These are phyloP conservation scores for Crithidia sp. DNA, from an alignment of 208 protist genomes.

Conservation along the genomic window DNA sequence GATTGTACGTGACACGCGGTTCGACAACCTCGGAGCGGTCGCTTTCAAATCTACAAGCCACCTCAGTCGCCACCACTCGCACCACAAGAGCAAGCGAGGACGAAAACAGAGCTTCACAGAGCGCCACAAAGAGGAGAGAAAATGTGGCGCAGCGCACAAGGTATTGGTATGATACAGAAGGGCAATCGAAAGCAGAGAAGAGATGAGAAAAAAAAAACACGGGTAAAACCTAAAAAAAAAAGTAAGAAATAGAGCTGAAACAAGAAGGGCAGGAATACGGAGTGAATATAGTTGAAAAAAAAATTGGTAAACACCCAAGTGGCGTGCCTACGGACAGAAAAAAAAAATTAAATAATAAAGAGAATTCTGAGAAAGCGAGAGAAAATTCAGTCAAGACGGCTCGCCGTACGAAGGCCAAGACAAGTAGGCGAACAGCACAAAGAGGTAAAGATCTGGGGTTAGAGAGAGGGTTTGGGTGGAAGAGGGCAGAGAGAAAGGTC, in stretches of 20 bases:
- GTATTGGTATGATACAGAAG: neutral
- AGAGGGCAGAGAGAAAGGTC: too few relatives aligned
- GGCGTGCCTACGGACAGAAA: neutral
- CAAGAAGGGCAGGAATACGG: neutral
- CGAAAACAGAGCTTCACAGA: too few relatives aligned
- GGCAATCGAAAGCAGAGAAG: neutral
- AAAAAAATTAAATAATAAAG: conserved; percentile 3
- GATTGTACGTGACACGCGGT: too few relatives aligned
- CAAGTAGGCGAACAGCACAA: neutral
- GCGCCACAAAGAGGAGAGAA: conserved; percentile 3
- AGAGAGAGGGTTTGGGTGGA: too few relatives aligned
- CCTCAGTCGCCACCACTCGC: too few relatives aligned
- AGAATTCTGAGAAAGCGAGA: neutral
- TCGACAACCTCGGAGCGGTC: too few relatives aligned
- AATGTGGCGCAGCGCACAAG: neutral
- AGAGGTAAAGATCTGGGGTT: conserved; percentile 2
- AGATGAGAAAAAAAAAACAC: conserved; percentile 3
- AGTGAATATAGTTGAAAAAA: neutral
- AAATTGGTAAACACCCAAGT: neutral
- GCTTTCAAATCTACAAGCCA: too few relatives aligned
- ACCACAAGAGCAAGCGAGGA: too few relatives aligned
- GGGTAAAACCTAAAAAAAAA: neutral
- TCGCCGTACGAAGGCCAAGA: too few relatives aligned
- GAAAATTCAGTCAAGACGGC: too few relatives aligned
- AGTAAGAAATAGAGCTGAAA: neutral